Evolutionary conservation across 768 basidiomycete species (phyloP).

Genomic region (Boletus huronensis): DNA sequence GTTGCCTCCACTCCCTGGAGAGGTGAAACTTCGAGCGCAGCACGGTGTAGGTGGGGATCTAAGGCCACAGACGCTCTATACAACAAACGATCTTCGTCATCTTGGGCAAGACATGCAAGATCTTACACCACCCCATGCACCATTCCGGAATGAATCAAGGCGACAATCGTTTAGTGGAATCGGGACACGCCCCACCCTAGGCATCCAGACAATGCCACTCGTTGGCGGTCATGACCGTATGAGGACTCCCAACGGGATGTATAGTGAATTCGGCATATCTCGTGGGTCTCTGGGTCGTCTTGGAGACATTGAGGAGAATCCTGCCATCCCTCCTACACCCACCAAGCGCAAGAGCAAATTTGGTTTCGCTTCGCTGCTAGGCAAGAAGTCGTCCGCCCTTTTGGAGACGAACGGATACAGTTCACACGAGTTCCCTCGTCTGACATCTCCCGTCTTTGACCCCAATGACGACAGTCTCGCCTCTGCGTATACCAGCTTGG

Average conservation of each 20-base stretch:
- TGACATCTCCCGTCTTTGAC: constrained; percentile 43
- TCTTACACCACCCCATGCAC: constrained; percentile 59
- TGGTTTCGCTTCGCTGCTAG: constrained; percentile 63
- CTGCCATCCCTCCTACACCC: constrained; percentile 31
- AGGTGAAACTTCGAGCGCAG: constrained; percentile 42
- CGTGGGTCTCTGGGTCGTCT: constrained; percentile 50
- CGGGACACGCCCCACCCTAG: constrained; percentile 52
- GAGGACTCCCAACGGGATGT: constrained; percentile 40
- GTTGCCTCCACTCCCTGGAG: constrained; percentile 70
- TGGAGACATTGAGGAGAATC: constrained; percentile 30
- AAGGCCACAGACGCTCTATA: constrained; percentile 65
- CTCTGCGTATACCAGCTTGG: constrained; percentile 47
- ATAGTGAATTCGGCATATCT: constrained; percentile 73
- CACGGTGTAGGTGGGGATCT: constrained; percentile 36
- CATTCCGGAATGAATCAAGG: constrained; percentile 60
- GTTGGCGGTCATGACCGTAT: constrained; percentile 35
- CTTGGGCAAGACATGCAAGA: constrained; percentile 42
- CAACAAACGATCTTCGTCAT: constrained; percentile 55
- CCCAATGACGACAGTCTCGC: constrained; percentile 46
- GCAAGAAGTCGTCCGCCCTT: constrained; percentile 42
- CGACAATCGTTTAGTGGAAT: constrained; percentile 78
- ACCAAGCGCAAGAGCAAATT: constrained; percentile 74
- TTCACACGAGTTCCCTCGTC: constrained; percentile 48
- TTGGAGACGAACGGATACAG: constrained; percentile 33
- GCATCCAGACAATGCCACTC: constrained; percentile 48